Evolutionary conservation across 2,329 filamentous ascomycete genomes (phyloP), one percentile per base, ranked within the genome.

Genomic region (Xylaria hypoxylon): DNA sequence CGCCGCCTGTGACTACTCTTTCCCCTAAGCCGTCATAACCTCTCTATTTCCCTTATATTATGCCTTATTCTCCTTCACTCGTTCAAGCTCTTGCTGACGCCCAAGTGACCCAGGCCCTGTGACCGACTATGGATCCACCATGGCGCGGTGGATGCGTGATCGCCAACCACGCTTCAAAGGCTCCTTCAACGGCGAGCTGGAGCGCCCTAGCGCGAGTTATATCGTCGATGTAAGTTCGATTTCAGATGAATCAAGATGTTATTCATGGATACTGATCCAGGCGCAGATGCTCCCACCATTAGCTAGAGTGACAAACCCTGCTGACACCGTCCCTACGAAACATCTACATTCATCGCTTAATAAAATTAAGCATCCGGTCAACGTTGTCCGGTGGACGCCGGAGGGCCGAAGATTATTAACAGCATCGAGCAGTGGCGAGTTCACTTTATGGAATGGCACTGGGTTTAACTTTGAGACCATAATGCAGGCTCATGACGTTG

Each of bases 401-500:
- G 96, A 99, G 79, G 96, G 96, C 31, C 90, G 96, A 68, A 87
- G 96, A 72, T 83, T 99, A 63, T 85, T 99, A 77, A 98, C 96
- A 0, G 96, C 94, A 24, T 97, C 94, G 0, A 97, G 94, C 72
- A 98, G 95, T 78, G 96, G 96, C 76, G 96, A 99, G 78, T 99
- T 99, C 75, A 99, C 96, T 44, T 81, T 99, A 3, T 99, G 96
- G 96, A 99, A 99, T 78, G 96, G 96, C 69, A 98, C 95, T 48
- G 95, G 94, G 26, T 99, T 99, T 86, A 98, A 99, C 79, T 99
- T 99, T 74, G 96, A 99, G 82, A 98, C 96, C 3, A 97, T 99
- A 31, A 97, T 97, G 92, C 94, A 97, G 83, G 95, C 95, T 44
- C 95, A 98, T 79, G 95, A 97, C 80, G 89, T 90, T 62, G 92